These are phyloP conservation scores for Fomitopsis serialis DNA, from an alignment of 768 basidiomycete genomes.

Conservation along the genomic window DNA sequence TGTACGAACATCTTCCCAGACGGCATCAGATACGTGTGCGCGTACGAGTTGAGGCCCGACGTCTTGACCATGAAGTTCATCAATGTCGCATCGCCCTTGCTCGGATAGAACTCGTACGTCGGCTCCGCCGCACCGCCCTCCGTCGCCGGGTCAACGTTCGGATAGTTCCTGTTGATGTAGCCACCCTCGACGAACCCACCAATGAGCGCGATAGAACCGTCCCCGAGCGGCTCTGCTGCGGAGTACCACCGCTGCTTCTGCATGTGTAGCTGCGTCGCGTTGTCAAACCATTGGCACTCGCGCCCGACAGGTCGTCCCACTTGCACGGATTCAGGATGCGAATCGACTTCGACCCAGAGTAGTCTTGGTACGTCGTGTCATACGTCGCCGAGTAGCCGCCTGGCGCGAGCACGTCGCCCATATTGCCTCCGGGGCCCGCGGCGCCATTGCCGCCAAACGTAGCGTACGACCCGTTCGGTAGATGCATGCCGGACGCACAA, in stretches of 20 bases:
- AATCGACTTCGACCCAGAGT: constrained; percentile 74
- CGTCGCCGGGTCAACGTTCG: constrained; percentile 55
- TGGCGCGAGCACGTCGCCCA: constrained; percentile 40
- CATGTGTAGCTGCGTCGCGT: constrained; percentile 57
- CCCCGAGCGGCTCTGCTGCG: constrained; percentile 63
- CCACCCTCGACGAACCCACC: constrained; percentile 79
- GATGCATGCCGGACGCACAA: constrained; percentile 78
- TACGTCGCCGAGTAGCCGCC: constrained; percentile 41
- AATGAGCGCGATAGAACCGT: constrained; percentile 76
- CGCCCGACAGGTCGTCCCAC: constrained; percentile 31
- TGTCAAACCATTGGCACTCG: constrained; percentile 70
- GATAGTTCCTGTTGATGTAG: constrained; percentile 72
- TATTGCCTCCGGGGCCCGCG: constrained; percentile 56
- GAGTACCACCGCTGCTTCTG: constrained; percentile 75
- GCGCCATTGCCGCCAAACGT: constrained; percentile 80
- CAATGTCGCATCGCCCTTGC: constrained; percentile 41
- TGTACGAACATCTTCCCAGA: constrained; percentile 80
- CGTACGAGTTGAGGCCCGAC: constrained; percentile 75
- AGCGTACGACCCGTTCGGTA: constrained; percentile 72
- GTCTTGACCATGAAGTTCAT: constrained; percentile 69
- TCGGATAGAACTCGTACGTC: constrained; percentile 80
- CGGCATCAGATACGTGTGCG: constrained; percentile 68
- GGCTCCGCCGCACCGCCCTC: constrained; percentile 75
- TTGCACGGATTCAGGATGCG: constrained; percentile 77
- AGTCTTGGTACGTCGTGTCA: constrained; percentile 71